Base-by-base conservation (phyloP, 345 rosid species). In the Linum lewisii region DNA sequence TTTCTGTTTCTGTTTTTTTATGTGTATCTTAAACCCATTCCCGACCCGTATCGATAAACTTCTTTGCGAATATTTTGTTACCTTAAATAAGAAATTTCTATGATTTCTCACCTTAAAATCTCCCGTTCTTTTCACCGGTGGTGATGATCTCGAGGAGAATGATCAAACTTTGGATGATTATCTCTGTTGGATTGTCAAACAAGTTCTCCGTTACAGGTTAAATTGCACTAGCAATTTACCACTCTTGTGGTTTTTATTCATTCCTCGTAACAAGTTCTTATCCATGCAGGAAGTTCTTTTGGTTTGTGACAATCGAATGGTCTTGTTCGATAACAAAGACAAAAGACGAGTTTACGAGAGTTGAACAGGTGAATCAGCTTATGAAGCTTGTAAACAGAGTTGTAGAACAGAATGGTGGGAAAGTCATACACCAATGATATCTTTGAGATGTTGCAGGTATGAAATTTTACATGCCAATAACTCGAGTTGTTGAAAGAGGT, bases 81-180 rank as follows among this genome's bases (percentile, higher is more conserved):
- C n/a, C n/a, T n/a, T n/a, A n/a, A n/a, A n/a, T n/a, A n/a, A n/a
- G n/a, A n/a, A n/a, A n/a, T n/a, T n/a, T n/a, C n/a, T n/a, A n/a
- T n/a, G n/a, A n/a, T n/a, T n/a, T n/a, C n/a, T n/a, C n/a, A n/a
- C n/a, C n/a, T n/a, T n/a, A n/a, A n/a, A n/a, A n/a, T n/a, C n/a
- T n/a, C n/a, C n/a, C 68, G 77, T 88, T 18, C 84, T 92, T 20
- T 92, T 88, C 57, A 88, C 96, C 1, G 96, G 98, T 38, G 98
- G 98, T 6, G 98, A 92, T 68, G 93, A 86, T 16, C 82, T 92
- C 62, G 95, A 92, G 67, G 95, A 86, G 15, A 76, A 74, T 51
- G 95, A 88, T 0, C 84, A 84, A 64, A 88, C 89, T 0, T 69
- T 92, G 57, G 89, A 92, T 54, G 95, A 84, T 53, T 86, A 84